These are phyloP conservation scores for Chimonanthus praecox DNA, from an alignment of 164 flowering plant genomes.

Conservation along the genomic window DNA sequence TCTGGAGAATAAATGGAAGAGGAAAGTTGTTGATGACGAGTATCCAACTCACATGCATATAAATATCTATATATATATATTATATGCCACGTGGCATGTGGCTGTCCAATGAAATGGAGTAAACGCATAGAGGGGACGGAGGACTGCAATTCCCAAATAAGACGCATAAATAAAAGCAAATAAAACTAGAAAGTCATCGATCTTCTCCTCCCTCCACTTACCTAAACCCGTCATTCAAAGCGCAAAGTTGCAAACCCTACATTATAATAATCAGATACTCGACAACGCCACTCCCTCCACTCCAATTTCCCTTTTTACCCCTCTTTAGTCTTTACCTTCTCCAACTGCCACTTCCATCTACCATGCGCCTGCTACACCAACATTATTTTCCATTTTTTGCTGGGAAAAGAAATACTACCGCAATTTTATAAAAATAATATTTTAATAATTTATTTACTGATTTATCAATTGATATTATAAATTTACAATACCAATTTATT, in stretches of 20 bases:
- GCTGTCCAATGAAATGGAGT: neutral
- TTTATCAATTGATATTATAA: no score
- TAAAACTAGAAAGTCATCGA: conserved; percentile 1
- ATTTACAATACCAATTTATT: no score
- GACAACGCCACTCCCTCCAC: neutral
- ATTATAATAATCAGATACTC: neutral
- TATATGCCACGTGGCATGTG: neutral
- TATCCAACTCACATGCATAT: no score
- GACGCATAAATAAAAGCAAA: neutral
- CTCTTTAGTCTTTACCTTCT: neutral
- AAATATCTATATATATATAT: neutral
- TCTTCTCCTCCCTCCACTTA: neutral
- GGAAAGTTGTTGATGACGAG: no score
- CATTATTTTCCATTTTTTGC: neutral
- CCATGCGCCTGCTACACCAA: neutral
- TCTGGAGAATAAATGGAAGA: neutral
- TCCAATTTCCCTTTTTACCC: neutral
- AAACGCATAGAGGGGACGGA: no score
- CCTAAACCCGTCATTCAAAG: neutral
- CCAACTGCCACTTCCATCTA: neutral
- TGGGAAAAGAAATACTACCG: neutral
- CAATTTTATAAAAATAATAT: no score
- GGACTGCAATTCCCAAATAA: neutral
- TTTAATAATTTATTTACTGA: no score
- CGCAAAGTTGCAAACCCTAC: neutral